Evolutionary conservation across 2,329 filamentous ascomycete genomes (phyloP).

Genomic region (Plectosphaerella plurivora): DNA sequence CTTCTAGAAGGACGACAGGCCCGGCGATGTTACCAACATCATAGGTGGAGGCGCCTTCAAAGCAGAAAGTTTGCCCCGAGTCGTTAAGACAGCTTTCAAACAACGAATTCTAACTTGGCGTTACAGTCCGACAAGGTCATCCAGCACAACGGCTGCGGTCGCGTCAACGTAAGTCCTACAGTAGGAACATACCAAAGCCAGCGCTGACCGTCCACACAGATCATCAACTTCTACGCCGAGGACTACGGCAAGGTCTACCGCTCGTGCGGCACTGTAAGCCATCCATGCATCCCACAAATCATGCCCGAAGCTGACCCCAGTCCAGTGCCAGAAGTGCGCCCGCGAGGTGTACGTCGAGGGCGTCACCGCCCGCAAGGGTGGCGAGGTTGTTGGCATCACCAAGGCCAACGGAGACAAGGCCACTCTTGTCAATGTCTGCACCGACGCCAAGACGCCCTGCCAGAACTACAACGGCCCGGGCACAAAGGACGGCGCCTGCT

Average conservation of each 20-base stretch:
- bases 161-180: constrained; percentile 14
- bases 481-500: constrained; percentile 9
- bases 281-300: constrained; percentile 2
- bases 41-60: constrained; percentile 32
- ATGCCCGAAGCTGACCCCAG: not conserved
- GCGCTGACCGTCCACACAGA: constrained; percentile 5
- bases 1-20: constrained; percentile 14
- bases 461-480: constrained; percentile 13
- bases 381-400: constrained; percentile 10
- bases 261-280: constrained; percentile 34
- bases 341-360: constrained; percentile 9
- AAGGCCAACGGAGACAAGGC: constrained; percentile 9
- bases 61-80: too few species aligned
- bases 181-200: not conserved
- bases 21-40: constrained; percentile 21
- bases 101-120: too few species aligned
- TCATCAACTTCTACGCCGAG: constrained; percentile 35
- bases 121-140: constrained; percentile 33
- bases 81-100: too few species aligned
- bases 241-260: constrained; percentile 42
- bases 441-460: constrained; percentile 13
- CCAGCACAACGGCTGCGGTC: constrained; percentile 32
- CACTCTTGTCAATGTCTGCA: constrained; percentile 13
- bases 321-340: constrained; percentile 5
- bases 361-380: constrained; percentile 7